A percentile compares a stretch with the other conserved stretches of the same genome.
phyloP scores from a whole-genome alignment of 2,329 filamentous ascomycete genomes.

The Fusarium mangiferae region DNA sequence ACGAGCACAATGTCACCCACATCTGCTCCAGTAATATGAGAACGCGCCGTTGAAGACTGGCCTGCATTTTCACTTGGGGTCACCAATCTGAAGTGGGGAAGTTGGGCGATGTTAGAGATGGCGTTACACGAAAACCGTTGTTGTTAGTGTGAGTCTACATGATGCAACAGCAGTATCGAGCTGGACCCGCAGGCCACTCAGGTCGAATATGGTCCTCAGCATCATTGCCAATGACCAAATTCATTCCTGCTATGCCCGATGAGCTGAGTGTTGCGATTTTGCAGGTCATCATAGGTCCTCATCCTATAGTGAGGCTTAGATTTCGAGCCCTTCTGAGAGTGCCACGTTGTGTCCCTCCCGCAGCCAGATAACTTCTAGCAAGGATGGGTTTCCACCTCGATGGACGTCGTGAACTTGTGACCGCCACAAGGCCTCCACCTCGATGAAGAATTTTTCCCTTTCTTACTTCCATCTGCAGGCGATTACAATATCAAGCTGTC shows the following conservation, averaged over 20 bases:
- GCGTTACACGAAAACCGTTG: slow-evolving; percentile 35
- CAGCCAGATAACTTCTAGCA: slow-evolving; percentile 26
- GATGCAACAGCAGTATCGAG: slow-evolving; percentile 33
- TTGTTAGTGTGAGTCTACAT: slow-evolving; percentile 32
- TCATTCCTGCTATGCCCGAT: slow-evolving; percentile 10
- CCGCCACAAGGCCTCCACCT: slow-evolving; percentile 43
- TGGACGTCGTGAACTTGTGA: slow-evolving; percentile 34
- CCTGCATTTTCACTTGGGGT: not conserved
- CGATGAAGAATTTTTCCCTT: slow-evolving; percentile 38
- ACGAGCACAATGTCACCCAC: not conserved
- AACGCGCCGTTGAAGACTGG: not conserved
- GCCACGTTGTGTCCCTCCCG: slow-evolving; percentile 42
- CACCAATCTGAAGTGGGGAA: slow-evolving; percentile 15
- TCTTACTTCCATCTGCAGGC: slow-evolving; percentile 25
- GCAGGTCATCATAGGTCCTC: slow-evolving; percentile 14
- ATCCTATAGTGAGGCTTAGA: slow-evolving; percentile 34
- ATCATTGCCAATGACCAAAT: not conserved
- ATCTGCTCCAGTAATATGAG: not conserved
- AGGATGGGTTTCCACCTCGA: slow-evolving; percentile 41
- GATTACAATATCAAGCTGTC: slow-evolving; percentile 18
- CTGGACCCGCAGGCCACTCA: slow-evolving; percentile 23
- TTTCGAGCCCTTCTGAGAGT: slow-evolving; percentile 33
- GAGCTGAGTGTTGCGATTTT: slow-evolving; percentile 24
- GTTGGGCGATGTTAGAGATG: slow-evolving; percentile 20
- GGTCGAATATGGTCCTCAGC: slow-evolving; percentile 25